phyloP scores from a whole-genome alignment of 164 flowering plant genomes.

The Stephania japonica region DNA sequence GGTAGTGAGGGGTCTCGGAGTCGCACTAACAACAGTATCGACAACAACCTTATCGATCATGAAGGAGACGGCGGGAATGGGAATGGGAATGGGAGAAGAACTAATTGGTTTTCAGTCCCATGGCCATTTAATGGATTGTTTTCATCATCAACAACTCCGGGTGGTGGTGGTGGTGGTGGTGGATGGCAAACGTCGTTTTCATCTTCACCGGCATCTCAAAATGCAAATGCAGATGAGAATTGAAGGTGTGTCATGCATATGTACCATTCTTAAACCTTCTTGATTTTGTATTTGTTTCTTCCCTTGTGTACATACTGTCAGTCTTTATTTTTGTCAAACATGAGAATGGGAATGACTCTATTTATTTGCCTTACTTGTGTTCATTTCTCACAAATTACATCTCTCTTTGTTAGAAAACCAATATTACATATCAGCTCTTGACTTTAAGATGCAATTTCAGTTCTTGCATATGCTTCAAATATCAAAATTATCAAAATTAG shows the following conservation, averaged over 20 bases:
- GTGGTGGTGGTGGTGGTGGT: slow-evolving; percentile 6
- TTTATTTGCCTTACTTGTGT: background rate
- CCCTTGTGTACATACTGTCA: slow-evolving; percentile 20
- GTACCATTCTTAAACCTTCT: slow-evolving; percentile 1
- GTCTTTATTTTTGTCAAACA: slow-evolving; percentile 8
- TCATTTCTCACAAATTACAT: background rate
- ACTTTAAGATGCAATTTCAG: too few relatives aligned
- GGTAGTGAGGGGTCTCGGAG: slow-evolving; percentile 29
- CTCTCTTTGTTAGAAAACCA: too few relatives aligned
- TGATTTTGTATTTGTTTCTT: slow-evolving; percentile 10
- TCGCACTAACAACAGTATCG: slow-evolving; percentile 11
- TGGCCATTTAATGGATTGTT: slow-evolving; percentile 63
- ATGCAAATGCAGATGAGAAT: slow-evolving; percentile 24
- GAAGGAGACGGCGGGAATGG: slow-evolving; percentile 27
- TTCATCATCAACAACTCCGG: slow-evolving; percentile 38
- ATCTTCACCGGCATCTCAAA: slow-evolving; percentile 17
- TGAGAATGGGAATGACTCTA: slow-evolving; percentile 8
- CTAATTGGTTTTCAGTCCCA: slow-evolving; percentile 31
- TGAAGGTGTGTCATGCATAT: slow-evolving; percentile 16
- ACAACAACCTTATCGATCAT: too few relatives aligned
- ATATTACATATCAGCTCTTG: too few relatives aligned
- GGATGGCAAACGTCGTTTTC: slow-evolving; percentile 21
- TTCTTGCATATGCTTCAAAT: too few relatives aligned
- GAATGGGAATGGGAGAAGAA: slow-evolving; percentile 46
- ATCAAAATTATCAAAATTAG: too few relatives aligned